Base-by-base conservation (phyloP, 257 asterid species). In the Solanum lignicaule region DNA sequence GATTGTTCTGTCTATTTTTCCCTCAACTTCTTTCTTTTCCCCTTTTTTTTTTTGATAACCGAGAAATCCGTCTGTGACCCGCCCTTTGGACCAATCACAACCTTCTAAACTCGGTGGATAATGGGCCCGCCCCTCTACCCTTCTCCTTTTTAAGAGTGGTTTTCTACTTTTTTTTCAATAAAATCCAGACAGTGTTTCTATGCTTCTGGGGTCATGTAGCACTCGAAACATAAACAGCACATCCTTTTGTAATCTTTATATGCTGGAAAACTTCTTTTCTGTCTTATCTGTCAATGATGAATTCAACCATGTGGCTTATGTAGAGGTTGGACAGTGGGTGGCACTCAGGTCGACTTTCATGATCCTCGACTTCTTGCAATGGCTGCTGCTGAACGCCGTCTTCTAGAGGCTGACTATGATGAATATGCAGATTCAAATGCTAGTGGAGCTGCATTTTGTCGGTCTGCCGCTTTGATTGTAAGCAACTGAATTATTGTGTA, bases 361-460 rank as follows among this genome's bases (percentile, higher is more conserved):
- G 93, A 92, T 76, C 93, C 93, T 23, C 90, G 92, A 74, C 68
- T 92, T 60, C 46, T 92, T 46, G 93, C 93, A 9, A 89, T 92
- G 92, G 94, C 93, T 13, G 90, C 90, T 5, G 92, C 94, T 9
- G 93, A 92, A 86, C 91, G 87, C 35, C 94, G 85, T 71, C 88
- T 92, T 86, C 88, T 91, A 16, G 94, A 91, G 29, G 86, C 92
- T 31, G 92, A 92, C 23, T 91, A 89, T 90, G 93, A 90, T 83
- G 94, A 92, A 33, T 91, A 91, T 87, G 81, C 90, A 58, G 92
- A 89, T 87, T 87, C 90, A 86, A 91, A 43, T 89, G 90, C 92
- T 72, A 92, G 90, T 83, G 93, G 94, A 87, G 92, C 93, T 85
- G 94, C 92, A 87, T 92, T 92, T 89, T 91, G 89, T 55, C 94